Base-by-base conservation (phyloP, 768 basidiomycete genomes). In the Macrolepiota dolichaula region DNA sequence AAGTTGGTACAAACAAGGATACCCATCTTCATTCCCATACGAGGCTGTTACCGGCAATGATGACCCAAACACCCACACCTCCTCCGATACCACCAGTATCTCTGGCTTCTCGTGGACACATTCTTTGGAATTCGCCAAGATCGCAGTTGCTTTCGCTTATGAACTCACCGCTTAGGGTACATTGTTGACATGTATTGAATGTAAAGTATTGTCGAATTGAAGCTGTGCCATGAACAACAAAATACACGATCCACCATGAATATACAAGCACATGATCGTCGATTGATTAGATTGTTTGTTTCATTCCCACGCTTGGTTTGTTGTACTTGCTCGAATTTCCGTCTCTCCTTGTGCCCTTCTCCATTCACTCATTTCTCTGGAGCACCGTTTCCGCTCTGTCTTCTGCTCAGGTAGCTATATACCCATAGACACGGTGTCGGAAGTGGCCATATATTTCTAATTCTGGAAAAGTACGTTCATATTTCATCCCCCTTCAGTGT, bases 101-200 rank as follows among this genome's bases (percentile, higher is more conserved):
- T 73, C 70, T 32, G 80, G 81, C 44, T 83, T 83, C 74, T 76
- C 77, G 2, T 79, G 77, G 74, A 59, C 69, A 10, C 82, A 86
- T 67, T 82, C 82, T 56, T 71, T 83, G 24, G 81, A 86, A 69
- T 87, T 87, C 66, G 80, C 82, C 25, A 86, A 86, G 71, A 74
- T 87, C 19, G 82, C 76, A 17, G 76, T 85, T 12, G 84, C 82
- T 1, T 86, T 84, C 61, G 81, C 79, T 2, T 77, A 85, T 63
- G 86, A 87, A 68, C 65, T 86, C 63, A 69, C 73, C 12, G 66
- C 69, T 37, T 73, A 67, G 46, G 24, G n/a, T 46, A 19, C 40
- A 22, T 9, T n/a, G 27, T 22, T 55, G 44, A 12, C 13, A 49
- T 49, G 47, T 49, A 49, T 15, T 24, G 24, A 49, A 24, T 32